These are phyloP conservation scores for Emergomyces pasteurianus DNA, from an alignment of 2,329 filamentous ascomycete genomes.

Conservation along the genomic window DNA sequence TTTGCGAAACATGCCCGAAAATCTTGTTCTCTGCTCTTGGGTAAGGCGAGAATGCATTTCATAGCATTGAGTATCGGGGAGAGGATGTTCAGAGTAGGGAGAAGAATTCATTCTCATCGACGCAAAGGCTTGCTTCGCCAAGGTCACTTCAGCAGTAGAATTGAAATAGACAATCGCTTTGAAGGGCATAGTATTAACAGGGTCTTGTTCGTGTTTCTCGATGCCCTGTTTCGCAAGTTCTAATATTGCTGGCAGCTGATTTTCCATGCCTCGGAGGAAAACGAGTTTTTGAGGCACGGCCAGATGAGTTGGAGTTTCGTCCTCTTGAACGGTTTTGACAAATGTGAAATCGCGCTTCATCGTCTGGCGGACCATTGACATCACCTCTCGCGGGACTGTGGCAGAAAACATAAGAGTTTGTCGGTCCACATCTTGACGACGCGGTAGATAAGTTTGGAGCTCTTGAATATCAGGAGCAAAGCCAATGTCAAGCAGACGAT, in stretches of 20 bases:
- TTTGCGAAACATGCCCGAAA: constrained; percentile 59
- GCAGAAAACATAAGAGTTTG: constrained; percentile 95
- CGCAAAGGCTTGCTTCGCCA: constrained; percentile 48
- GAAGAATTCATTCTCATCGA: constrained; percentile 13
- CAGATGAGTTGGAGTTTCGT: constrained; percentile 77
- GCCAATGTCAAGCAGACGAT: constrained; percentile 55
- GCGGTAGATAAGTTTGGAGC: constrained; percentile 53
- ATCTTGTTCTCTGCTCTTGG: constrained; percentile 56
- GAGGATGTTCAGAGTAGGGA: constrained; percentile 16
- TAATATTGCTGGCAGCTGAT: constrained; percentile 62
- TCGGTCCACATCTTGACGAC: constrained; percentile 50
- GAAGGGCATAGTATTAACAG: constrained; percentile 49
- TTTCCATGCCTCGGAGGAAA: constrained; percentile 55
- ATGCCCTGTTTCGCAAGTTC: constrained; percentile 59
- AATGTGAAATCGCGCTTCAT: constrained; percentile 80
- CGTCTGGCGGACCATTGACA: constrained; percentile 62
- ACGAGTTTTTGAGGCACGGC: constrained; percentile 71
- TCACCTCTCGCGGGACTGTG: constrained; percentile 75
- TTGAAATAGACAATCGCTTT: constrained; percentile 95
- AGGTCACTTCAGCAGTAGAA: constrained; percentile 59
- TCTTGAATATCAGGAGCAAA: constrained; percentile 55
- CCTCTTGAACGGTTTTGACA: constrained; percentile 70
- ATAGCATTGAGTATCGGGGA: constrained; percentile 29
- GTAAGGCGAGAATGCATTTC: constrained; percentile 70
- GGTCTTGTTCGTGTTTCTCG: constrained; percentile 28